Conservation (phyloP, 306 rosid species). For the Spatholobus suberectus region DNA sequence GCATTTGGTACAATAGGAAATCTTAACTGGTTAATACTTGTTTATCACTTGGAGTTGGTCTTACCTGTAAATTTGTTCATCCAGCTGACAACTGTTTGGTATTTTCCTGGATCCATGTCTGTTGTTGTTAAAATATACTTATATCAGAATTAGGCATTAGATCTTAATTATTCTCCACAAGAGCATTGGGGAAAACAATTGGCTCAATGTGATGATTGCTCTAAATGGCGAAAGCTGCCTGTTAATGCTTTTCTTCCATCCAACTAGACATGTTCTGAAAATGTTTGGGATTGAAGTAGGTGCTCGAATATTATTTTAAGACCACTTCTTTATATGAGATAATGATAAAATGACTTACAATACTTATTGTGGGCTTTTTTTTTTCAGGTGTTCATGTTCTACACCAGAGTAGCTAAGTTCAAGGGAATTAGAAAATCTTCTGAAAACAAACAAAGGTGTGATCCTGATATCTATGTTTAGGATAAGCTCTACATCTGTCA, state of each 20-base stretch:
- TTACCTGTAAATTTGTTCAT: slow-evolving; percentile 26
- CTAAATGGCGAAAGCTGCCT: slow-evolving; percentile 94
- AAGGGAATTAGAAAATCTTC: slow-evolving; percentile 76
- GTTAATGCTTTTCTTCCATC: slow-evolving; percentile 89
- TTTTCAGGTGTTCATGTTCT: slow-evolving; percentile 69
- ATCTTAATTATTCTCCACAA: slow-evolving; percentile 13
- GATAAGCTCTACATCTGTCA: neutral
- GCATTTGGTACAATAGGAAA: slow-evolving; percentile 8
- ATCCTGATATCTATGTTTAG: slow-evolving; percentile 14
- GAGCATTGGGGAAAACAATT: slow-evolving; percentile 69
- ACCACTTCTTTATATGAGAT: slow-evolving; percentile 28
- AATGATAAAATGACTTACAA: slow-evolving; percentile 29
- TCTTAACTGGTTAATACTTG: slow-evolving; percentile 1
- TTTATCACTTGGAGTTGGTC: neutral
- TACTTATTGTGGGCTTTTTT: slow-evolving; percentile 30
- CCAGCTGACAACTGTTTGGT: neutral
- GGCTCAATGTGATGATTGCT: slow-evolving; percentile 96
- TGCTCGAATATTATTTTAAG: slow-evolving; percentile 35
- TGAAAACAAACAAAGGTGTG: slow-evolving; percentile 74
- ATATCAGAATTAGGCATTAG: slow-evolving; percentile 24
- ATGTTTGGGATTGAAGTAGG: slow-evolving; percentile 90
- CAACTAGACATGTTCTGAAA: slow-evolving; percentile 87
- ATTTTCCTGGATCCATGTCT: slow-evolving; percentile 8
- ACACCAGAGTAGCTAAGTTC: slow-evolving; percentile 71
- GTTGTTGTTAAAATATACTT: neutral